Percentiles rank a stretch among this genome's conserved stretches.
Conservation (phyloP, 305 asterid genomes). For the Euphrasia arctica region DNA sequence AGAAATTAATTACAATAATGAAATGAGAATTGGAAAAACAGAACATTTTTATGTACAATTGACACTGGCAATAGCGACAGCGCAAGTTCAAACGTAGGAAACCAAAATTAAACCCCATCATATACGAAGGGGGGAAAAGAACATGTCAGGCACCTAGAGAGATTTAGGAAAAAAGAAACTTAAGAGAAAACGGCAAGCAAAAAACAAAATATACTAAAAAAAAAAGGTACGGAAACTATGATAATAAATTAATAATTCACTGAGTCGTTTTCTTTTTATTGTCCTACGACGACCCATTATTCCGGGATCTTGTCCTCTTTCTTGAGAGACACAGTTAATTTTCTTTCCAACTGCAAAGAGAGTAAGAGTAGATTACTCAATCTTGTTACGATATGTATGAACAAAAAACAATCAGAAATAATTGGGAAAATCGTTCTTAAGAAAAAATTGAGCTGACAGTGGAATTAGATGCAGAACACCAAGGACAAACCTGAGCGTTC, state of each 20-base stretch:
- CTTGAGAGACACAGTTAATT: too few species aligned
- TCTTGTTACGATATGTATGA: too few species aligned
- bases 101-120: slow-evolving; percentile 13
- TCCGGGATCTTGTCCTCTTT: too few species aligned
- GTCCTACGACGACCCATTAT: too few species aligned
- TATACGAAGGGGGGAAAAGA: not conserved
- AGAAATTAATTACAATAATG: slow-evolving; percentile 23
- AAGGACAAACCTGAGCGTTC: slow-evolving; percentile 63
- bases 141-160: not conserved
- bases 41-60: slow-evolving; percentile 1
- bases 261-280: too few species aligned
- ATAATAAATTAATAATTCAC: not conserved
- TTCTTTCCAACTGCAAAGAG: not conserved
- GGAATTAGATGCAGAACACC: not conserved
- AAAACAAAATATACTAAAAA: not conserved
- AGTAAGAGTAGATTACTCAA: too few species aligned
- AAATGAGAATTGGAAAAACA: not conserved
- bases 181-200: slow-evolving; percentile 5
- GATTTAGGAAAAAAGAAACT: not conserved
- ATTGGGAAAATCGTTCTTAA: not conserved
- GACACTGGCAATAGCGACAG: slow-evolving; percentile 7
- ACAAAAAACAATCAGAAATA: not conserved
- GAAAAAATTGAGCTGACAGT: not conserved
- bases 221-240: not conserved
- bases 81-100: slow-evolving; percentile 15